Base-by-base conservation (phyloP, 352 stramenopile species). In the Pythium scleroteichum region DNA sequence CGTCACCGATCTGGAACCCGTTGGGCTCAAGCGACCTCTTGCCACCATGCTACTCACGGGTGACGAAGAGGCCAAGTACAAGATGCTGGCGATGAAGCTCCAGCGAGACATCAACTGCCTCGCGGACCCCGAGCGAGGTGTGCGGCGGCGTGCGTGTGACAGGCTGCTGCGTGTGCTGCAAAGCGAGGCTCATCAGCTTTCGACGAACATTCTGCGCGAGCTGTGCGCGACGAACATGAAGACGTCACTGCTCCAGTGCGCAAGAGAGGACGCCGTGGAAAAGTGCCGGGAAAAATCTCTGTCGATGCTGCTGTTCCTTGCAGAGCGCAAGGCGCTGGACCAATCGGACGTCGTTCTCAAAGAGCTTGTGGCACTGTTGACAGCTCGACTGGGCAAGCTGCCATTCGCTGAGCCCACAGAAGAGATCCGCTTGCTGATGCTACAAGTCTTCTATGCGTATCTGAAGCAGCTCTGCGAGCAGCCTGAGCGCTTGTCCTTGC, bases 101-200 rank as follows among this genome's bases (percentile, higher is more conserved):
- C 82, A 93, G 69, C 83, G 79, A 35, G 85, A 95, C 57, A 63
- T 95, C 49, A 95, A 95, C 64, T 95, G 85, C 48, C 60, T 95
- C 26, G 38, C 65, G 16, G 85, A 93, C 47, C 69, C 85, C 3
- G 80, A 93, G 46, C 85, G 85, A 50, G 75, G 64, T 17, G 75
- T 92, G 45, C 83, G 83, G 12, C 85, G 85, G 14, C 83, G 83
- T 32, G 85, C 83, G 17, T 73, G 79, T 20, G 83, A 95, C 51
- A 92, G 86, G 55, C 72, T 95, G 19, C 68, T 85, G 46, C 80
- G 80, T 20, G 54, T 68, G 33, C 62, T 90, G 39, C 59, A 78
- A 52, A 73, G 47, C 51, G 81, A 90, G 40, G 76, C 61, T 40
- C 62, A 73, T 29, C 64, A 65, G 23, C 64, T 78, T 20, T 71